phyloP scores from a whole-genome alignment of 2,329 filamentous ascomycete species.

The Tolypocladium nubicola region DNA sequence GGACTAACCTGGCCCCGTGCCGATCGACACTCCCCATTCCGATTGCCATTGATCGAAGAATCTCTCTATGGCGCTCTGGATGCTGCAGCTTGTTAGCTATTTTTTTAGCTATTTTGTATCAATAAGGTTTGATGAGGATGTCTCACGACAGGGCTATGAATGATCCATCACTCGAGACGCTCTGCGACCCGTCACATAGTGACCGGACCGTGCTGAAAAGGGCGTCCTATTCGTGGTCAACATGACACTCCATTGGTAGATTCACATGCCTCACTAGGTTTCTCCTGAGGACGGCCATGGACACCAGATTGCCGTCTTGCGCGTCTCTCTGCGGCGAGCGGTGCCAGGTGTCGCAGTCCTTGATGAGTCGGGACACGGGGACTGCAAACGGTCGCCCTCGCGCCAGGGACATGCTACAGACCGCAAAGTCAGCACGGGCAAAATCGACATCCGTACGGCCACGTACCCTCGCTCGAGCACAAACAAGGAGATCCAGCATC shows the following conservation, averaged over 20 bases:
- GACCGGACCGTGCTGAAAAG: slow-evolving; percentile 46
- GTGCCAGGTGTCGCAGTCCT: slow-evolving; percentile 61
- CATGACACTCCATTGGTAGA: background rate
- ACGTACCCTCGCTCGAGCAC: slow-evolving; percentile 57
- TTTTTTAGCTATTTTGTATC: background rate
- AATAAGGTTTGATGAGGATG: no score
- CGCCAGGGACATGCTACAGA: slow-evolving; percentile 50
- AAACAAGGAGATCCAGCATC: slow-evolving; percentile 62
- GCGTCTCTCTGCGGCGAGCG: slow-evolving; percentile 50
- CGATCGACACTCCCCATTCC: slow-evolving; percentile 49
- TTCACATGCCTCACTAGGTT: slow-evolving; percentile 40
- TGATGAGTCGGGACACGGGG: slow-evolving; percentile 53
- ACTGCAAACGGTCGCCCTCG: slow-evolving; percentile 59
- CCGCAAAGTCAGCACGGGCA: background rate
- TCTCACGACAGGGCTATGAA: slow-evolving; percentile 37
- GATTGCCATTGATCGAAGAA: slow-evolving; percentile 58
- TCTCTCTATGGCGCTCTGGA: slow-evolving; percentile 49
- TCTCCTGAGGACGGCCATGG: slow-evolving; percentile 58
- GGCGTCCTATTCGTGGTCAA: slow-evolving; percentile 29
- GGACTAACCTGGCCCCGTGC: slow-evolving; percentile 30
- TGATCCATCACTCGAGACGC: slow-evolving; percentile 35
- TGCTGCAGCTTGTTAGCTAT: slow-evolving; percentile 10
- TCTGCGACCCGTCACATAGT: slow-evolving; percentile 48
- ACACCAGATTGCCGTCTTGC: slow-evolving; percentile 61
- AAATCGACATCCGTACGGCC: background rate